These are phyloP conservation scores for Oehlia diaphana DNA, from an alignment of 192 early-diverging fungal species.

Conservation along the genomic window DNA sequence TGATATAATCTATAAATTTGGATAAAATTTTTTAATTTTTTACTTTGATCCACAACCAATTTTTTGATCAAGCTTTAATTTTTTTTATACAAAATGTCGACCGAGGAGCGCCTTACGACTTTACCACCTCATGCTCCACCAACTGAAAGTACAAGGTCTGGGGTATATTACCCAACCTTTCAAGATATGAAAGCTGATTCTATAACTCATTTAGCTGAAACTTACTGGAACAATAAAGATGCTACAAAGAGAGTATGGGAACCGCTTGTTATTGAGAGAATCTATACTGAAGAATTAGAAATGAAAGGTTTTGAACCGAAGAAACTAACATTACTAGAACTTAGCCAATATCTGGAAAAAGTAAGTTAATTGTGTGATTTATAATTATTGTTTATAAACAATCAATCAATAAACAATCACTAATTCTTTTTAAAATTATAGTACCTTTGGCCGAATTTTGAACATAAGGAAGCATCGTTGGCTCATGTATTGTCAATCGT, in stretches of 20 bases:
- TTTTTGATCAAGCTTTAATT: background rate
- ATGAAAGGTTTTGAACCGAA: conserved; percentile 49
- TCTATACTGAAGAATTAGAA: conserved; percentile 63
- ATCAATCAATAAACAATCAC: background rate
- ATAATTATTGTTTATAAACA: background rate
- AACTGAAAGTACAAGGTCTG: conserved; percentile 35
- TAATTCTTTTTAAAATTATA: conserved; percentile 31
- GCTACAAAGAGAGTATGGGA: conserved; percentile 39
- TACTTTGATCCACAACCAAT: background rate
- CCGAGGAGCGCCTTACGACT: conserved; percentile 36
- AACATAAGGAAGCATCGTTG: conserved; percentile 39
- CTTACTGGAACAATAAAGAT: conserved; percentile 40
- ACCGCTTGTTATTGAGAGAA: conserved; percentile 53
- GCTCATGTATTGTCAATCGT: conserved; percentile 75
- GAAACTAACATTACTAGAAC: conserved; percentile 72
- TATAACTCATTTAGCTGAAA: conserved; percentile 44
- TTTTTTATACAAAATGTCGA: conserved; percentile 2
- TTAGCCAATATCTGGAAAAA: conserved; percentile 78
- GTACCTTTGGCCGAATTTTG: conserved; percentile 83
- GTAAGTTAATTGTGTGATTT: conserved; percentile 34
- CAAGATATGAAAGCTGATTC: conserved; percentile 56
- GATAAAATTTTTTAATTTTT: too few species aligned
- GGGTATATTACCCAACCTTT: conserved; percentile 46
- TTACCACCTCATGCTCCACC: conserved; percentile 45
- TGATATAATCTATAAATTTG: background rate